Evolutionary conservation across 805 yeast genomes (phyloP).

Genomic region (Henningerozyma blattae): DNA sequence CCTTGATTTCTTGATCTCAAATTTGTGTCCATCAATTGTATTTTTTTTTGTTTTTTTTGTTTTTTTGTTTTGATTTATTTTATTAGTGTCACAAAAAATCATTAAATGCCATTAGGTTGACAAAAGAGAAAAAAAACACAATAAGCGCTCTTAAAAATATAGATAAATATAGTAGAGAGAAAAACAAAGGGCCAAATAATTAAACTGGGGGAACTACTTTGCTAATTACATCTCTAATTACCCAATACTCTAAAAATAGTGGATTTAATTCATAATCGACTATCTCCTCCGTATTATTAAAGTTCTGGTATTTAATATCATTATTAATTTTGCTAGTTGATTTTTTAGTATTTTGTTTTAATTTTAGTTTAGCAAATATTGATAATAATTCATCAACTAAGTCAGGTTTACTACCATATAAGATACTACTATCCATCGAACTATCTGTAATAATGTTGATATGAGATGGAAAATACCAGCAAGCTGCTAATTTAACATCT

Average conservation of each 20-base stretch:
- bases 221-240: slow-evolving; percentile 40
- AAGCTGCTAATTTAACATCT: slow-evolving; percentile 36
- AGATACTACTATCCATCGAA: slow-evolving; percentile 21
- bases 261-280: slow-evolving; percentile 6
- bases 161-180: no score
- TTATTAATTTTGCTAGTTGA: not conserved
- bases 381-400: slow-evolving; percentile 16
- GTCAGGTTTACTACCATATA: slow-evolving; percentile 20
- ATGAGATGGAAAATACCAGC: slow-evolving; percentile 38
- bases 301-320: not conserved
- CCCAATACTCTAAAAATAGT: slow-evolving; percentile 28
- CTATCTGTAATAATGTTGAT: slow-evolving; percentile 33
- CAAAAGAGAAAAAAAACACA: no score
- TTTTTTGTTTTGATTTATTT: no score
- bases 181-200: not conserved
- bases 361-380: slow-evolving; percentile 11
- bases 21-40: no score
- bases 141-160: no score
- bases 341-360: not conserved
- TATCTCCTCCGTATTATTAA: not conserved
- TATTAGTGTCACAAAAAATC: no score
- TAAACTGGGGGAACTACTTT: slow-evolving; percentile 34
- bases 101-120: no score
- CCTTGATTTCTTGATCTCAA: no score
- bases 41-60: no score